These are phyloP conservation scores for Mortierella hygrophila DNA, from an alignment of 192 early-diverging fungal species.

Conservation along the genomic window DNA sequence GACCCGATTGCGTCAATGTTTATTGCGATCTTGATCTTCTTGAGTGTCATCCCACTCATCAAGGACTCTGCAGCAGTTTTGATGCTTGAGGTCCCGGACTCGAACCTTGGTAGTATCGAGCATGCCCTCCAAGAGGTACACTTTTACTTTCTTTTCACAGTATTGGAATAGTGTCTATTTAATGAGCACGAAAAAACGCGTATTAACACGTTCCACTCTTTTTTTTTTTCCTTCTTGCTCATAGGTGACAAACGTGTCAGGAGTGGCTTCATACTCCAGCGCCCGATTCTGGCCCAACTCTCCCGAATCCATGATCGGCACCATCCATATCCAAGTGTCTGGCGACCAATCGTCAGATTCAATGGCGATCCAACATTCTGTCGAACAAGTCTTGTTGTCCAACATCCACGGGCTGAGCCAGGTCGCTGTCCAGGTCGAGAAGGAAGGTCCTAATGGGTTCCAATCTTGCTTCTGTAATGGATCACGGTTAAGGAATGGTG, in stretches of 20 bases:
- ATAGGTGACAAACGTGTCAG: conserved; percentile 47
- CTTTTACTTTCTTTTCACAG: neutral
- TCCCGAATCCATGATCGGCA: conserved; percentile 63
- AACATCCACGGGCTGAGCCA: conserved; percentile 65
- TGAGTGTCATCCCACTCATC: conserved; percentile 88
- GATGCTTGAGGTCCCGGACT: conserved; percentile 63
- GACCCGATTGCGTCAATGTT: conserved; percentile 95
- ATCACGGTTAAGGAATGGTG: conserved; percentile 32
- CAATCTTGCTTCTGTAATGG: conserved; percentile 57
- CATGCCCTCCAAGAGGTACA: conserved; percentile 62
- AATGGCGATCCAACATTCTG: conserved; percentile 55
- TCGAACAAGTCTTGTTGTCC: conserved; percentile 58
- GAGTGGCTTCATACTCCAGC: conserved; percentile 56
- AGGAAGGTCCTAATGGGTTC: conserved; percentile 42
- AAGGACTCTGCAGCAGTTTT: conserved; percentile 71
- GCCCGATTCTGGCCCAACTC: conserved; percentile 74
- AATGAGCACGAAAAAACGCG: neutral
- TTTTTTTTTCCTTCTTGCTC: neutral
- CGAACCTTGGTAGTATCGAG: conserved; percentile 56
- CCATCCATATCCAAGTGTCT: conserved; percentile 61
- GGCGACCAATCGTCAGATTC: conserved; percentile 32
- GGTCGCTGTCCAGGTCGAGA: conserved; percentile 66
- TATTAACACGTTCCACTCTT: too few relatives aligned
- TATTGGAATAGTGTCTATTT: neutral
- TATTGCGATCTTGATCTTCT: conserved; percentile 90